Evolutionary conservation across 192 early-diverging fungal genomes (phyloP), one percentile per base, ranked within the genome.

Genomic region (Linnemannia schmuckeri): DNA sequence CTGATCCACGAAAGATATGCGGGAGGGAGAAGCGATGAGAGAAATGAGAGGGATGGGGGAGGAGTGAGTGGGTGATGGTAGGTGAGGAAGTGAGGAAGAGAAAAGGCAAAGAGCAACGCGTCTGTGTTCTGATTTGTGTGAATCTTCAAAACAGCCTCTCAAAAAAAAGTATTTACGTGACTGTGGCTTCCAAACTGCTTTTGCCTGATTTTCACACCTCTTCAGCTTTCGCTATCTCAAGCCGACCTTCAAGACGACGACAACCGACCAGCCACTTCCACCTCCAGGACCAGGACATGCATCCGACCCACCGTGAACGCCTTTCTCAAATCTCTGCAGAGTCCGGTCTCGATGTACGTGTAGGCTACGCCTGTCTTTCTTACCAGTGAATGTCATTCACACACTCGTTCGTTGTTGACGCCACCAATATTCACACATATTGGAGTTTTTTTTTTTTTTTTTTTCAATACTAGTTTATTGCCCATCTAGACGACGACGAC

Each of bases 271-370:
- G n/a, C 27, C 0, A 30, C 61, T 15, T 9, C 61, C 6, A 38
- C 40, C 40, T 42, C 70, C 40, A 40, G n/a, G 41, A 74, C 27
- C 18, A 22, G 54, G 37, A 37, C 18, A 81, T 75, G 79, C 70
- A 40, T 40, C 71, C 71, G 41, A 63, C 74, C 33, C 80, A 82
- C 35, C 80, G 73, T 41, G 74, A 82, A 38, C 78, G 75, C 7
- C 74, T 86, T 30, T 33, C 77, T 20, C 78, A 86, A 54, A 70
- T 86, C 68, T 52, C 68, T 44, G 70, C 75, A 61, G 78, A 86
- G 52, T 77, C 83, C 0, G 83, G 83, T 4, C 79, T 86, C 57
- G 79, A 86, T 70, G 83, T 81, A 61, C 73, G 74, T 77, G 55
- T 20, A 24, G 46, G 37, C 33, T 47, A 38, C 24, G 24, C 24